Evolutionary conservation across 805 yeast species (phyloP).

Genomic region (Torulaspora quercuum): DNA sequence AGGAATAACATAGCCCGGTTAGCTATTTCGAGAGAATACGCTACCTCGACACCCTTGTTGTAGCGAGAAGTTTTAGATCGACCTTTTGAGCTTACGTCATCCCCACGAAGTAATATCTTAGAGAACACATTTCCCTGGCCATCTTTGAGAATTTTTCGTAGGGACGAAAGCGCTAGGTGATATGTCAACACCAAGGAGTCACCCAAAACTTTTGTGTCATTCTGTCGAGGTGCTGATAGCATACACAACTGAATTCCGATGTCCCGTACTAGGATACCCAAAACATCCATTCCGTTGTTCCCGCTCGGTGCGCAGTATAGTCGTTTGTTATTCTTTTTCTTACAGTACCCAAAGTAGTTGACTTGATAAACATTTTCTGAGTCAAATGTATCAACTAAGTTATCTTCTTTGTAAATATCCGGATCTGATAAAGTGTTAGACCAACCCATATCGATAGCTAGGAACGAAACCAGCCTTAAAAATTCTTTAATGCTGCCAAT

Average conservation of each 20-base stretch:
- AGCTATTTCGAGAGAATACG: conserved; percentile 16
- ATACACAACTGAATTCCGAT: conserved; percentile 32
- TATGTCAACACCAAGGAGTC: conserved; percentile 29
- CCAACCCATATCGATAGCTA: conserved; percentile 34
- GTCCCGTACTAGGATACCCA: conserved; percentile 30
- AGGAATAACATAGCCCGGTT: conserved; percentile 15
- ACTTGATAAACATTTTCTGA: conserved; percentile 23
- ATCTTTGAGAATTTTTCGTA: conserved; percentile 21
- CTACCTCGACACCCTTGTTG: conserved; percentile 19
- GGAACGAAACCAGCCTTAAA: conserved; percentile 28
- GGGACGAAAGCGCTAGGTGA: conserved; percentile 22
- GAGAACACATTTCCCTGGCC: conserved; percentile 22
- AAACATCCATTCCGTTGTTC: conserved; percentile 28
- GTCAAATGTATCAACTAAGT: conserved; percentile 29
- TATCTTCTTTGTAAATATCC: conserved; percentile 27
- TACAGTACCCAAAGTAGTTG: conserved; percentile 33
- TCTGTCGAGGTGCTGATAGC: conserved; percentile 19
- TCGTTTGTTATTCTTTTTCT: conserved; percentile 14
- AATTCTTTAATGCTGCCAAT: conserved; percentile 28
- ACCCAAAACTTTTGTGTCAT: conserved; percentile 25
- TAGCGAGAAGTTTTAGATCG: conserved; percentile 9
- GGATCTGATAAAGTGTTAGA: conserved; percentile 14
- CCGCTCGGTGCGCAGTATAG: conserved; percentile 24
- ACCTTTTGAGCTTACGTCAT: conserved; percentile 5
- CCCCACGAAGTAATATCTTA: conserved; percentile 15